Evolutionary conservation across 2,329 filamentous ascomycete genomes (phyloP).

Genomic region (Alternaria dauci): DNA sequence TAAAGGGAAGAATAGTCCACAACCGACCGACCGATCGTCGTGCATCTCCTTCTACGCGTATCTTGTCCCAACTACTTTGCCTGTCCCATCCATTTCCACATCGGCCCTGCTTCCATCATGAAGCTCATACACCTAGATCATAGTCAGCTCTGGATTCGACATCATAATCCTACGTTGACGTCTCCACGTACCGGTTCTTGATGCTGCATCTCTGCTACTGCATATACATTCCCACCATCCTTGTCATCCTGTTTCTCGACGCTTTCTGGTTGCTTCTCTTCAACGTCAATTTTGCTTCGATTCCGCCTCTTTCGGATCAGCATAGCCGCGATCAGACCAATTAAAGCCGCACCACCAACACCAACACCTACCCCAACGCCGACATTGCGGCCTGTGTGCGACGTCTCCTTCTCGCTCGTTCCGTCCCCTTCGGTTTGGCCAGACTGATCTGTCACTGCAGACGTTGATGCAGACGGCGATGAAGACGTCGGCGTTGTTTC

Average conservation of each 20-base stretch:
- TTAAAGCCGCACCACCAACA: background rate
- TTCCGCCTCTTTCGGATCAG: background rate
- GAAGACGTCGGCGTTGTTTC: background rate
- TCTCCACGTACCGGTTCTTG: background rate
- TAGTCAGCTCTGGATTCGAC: background rate
- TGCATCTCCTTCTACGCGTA: background rate
- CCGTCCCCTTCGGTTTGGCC: background rate
- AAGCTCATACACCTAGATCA: background rate
- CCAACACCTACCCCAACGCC: slow-evolving; percentile 14
- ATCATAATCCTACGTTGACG: background rate
- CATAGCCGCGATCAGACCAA: background rate
- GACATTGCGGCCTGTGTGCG: slow-evolving; percentile 5
- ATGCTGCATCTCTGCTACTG: slow-evolving; percentile 1
- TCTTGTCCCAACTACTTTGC: background rate
- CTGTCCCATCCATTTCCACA: background rate
- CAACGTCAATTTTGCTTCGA: background rate
- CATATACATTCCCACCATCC: background rate
- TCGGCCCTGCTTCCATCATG: background rate
- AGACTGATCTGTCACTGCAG: background rate
- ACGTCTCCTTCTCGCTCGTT: background rate
- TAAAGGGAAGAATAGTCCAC: background rate
- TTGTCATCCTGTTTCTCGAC: background rate
- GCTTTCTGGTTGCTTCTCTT: background rate
- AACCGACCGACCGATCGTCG: background rate
- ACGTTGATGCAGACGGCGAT: background rate